A percentile compares a stretch with the other conserved stretches of the same genome.
Conservation (phyloP, 1,284 basidiomycete species). For the Ustilago lituana region DNA sequence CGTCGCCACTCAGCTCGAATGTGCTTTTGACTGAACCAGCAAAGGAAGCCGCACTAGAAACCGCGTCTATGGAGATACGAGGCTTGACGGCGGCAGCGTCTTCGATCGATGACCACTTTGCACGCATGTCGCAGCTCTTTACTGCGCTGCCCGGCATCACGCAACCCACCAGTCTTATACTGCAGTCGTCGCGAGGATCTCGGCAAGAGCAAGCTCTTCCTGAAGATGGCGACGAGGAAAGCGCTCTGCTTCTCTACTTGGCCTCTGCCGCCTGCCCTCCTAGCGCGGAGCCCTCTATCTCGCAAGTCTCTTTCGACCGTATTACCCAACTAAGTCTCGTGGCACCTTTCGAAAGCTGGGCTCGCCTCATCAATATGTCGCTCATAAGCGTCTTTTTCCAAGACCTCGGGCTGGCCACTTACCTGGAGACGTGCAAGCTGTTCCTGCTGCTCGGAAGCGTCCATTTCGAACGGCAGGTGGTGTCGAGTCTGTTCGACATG, state of each 20-base stretch:
- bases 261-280: slow-evolving; percentile 23
- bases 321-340: slow-evolving; percentile 28
- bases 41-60: not conserved
- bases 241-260: slow-evolving; percentile 25
- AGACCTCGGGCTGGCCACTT: slow-evolving; percentile 49
- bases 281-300: slow-evolving; percentile 10
- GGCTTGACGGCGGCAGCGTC: not conserved
- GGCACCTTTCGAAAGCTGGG: slow-evolving; percentile 50
- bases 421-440: slow-evolving; percentile 55
- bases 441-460: slow-evolving; percentile 53
- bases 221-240: not conserved
- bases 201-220: too few relatives aligned
- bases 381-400: slow-evolving; percentile 59
- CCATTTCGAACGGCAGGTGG: slow-evolving; percentile 37
- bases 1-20: slow-evolving; percentile 17
- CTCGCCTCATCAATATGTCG: slow-evolving; percentile 52
- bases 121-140: slow-evolving; percentile 40
- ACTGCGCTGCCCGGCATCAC: slow-evolving; percentile 25
- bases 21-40: not conserved
- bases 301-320: slow-evolving; percentile 23
- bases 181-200: too few relatives aligned
- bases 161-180: not conserved
- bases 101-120: slow-evolving; percentile 17
- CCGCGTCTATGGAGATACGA: too few relatives aligned
- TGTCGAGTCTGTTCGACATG: slow-evolving; percentile 46